Percentiles rank a stretch among this genome's conserved stretches.
These are phyloP conservation scores for Candida nitratophila DNA, from an alignment of 805 yeast species.

Conservation along the genomic window DNA sequence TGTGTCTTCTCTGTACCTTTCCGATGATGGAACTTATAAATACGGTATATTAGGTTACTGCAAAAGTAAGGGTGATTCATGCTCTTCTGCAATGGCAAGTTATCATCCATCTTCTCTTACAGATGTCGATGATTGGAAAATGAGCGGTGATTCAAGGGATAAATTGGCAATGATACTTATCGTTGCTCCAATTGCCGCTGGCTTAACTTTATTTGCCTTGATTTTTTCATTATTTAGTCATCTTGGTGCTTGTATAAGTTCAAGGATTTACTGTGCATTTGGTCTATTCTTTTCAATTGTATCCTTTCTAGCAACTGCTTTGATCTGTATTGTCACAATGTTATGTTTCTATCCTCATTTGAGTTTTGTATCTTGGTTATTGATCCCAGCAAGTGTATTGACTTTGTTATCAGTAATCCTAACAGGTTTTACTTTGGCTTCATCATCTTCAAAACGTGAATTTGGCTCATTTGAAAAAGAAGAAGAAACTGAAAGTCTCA, in stretches of 20 bases:
- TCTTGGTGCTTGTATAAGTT: slow-evolving; percentile 8
- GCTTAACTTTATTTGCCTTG: slow-evolving; percentile 43
- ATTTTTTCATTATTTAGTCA: slow-evolving; percentile 30
- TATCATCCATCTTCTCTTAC: slow-evolving; percentile 30
- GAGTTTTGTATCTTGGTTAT: slow-evolving; percentile 67
- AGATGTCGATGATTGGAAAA: slow-evolving; percentile 38
- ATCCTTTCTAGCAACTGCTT: slow-evolving; percentile 46
- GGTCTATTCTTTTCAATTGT: slow-evolving; percentile 39
- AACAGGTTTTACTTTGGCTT: slow-evolving; percentile 31
- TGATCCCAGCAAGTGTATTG: slow-evolving; percentile 59
- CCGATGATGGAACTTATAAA: slow-evolving; percentile 34
- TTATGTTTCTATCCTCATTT: slow-evolving; percentile 59
- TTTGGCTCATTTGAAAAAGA: not conserved
- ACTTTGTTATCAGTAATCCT: slow-evolving; percentile 45
- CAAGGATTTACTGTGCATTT: slow-evolving; percentile 29
- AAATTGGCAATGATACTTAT: slow-evolving; percentile 49
- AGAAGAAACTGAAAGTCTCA: not conserved
- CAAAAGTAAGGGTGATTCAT: slow-evolving; percentile 9
- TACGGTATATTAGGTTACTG: slow-evolving; percentile 73
- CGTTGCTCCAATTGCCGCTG: slow-evolving; percentile 61
- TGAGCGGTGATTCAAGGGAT: slow-evolving; percentile 38
- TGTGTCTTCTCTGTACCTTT: slow-evolving; percentile 38
- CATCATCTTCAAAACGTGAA: not conserved
- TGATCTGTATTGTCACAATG: slow-evolving; percentile 48
- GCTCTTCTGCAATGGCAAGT: slow-evolving; percentile 29